Evolutionary conservation across 164 flowering plant species (phyloP), one percentile per base, ranked within the genome.

Genomic region (Buxus sempervirens): DNA sequence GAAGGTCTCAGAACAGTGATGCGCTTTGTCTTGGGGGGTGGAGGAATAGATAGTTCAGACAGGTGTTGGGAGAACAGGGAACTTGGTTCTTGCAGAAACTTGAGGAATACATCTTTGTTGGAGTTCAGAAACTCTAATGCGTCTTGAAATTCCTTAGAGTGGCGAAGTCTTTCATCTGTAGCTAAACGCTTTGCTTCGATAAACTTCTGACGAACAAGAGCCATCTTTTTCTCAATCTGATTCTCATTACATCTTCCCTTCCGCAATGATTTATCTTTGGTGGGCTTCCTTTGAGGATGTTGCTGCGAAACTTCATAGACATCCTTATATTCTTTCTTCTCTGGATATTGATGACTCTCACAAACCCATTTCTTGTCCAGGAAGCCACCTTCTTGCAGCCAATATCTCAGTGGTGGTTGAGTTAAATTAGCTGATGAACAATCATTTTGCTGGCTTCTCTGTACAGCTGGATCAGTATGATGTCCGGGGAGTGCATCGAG

Each of bases 1-100:
- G 95, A 81, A 32, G 99, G 97, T 72, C 77, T 89, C 64, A 95
- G 88, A 64, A 95, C 88, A 38, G 99, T 92, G 38, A 95, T 92
- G 25, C 94, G 87, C 68, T 85, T 95, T 23, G 89, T 81, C 76
- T 88, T 89, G 55, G 87, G 79, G 69, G 85, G 79, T 27, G 85
- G 78, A 65, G 88, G 81, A 45, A 78, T 61, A 49, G 90, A 79
- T 60, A 82, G 58, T 32, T 83, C 82, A 70, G 66, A 68, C 15
- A 81, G 72, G 62, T 84, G 81, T 71, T 84, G 83, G 15, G 92
- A 82, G 70, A 88, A 82, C 67, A 88, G 53, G 21, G 92, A 81
- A 74, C 82, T 88, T 23, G 97, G 92, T 78, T 90, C 97, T 80
- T 90, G 89, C 70, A 92, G 81, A 78, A 88, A 83, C 77, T 87